phyloP scores from a whole-genome alignment of 768 basidiomycete genomes.

The Auricularia cornea region DNA sequence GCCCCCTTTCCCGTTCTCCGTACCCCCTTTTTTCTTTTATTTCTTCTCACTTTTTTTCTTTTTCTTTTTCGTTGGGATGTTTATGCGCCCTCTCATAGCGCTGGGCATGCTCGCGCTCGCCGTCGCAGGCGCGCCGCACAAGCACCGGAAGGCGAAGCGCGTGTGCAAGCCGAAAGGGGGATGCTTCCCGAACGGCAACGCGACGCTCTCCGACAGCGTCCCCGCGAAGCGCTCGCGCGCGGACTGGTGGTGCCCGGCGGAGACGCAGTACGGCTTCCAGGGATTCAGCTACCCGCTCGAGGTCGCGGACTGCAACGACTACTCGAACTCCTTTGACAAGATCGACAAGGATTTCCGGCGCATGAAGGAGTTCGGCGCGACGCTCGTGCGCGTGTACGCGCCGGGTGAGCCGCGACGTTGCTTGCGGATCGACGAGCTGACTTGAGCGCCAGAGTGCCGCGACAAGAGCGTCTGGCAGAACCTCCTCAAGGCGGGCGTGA shows the following conservation, averaged over 20 bases:
- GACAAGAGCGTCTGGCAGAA: slow-evolving; percentile 6
- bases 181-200: background rate
- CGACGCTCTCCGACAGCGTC: background rate
- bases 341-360: background rate
- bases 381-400: slow-evolving; percentile 6
- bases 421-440: background rate
- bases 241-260: background rate
- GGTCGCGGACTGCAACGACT: slow-evolving; percentile 2
- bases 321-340: background rate
- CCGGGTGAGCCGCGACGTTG: background rate
- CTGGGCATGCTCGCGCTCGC: background rate
- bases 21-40: background rate
- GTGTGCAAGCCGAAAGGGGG: background rate
- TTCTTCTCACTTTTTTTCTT: background rate
- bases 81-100: background rate
- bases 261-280: background rate
- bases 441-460: slow-evolving; percentile 1
- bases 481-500: slow-evolving; percentile 3
- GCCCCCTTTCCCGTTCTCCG: background rate
- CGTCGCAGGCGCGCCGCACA: background rate
- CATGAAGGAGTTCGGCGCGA: slow-evolving; percentile 10
- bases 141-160: background rate
- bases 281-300: background rate
- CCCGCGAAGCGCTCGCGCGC: background rate
- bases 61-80: too few species aligned